Conservation (phyloP, 2,329 filamentous ascomycete genomes). For the Neonectria sp. region DNA sequence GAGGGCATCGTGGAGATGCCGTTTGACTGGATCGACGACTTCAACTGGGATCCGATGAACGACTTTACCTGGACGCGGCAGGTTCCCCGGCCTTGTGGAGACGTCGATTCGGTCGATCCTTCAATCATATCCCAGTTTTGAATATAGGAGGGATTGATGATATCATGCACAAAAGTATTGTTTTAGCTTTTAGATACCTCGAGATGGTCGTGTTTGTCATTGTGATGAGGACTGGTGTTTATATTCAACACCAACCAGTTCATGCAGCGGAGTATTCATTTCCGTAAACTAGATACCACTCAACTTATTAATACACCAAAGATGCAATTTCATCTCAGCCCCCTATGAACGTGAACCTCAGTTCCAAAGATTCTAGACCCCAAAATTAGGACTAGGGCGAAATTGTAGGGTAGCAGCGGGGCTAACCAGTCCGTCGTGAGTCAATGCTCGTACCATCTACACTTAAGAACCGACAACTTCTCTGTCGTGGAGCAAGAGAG, state of each 20-base stretch:
- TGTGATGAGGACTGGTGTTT: background rate
- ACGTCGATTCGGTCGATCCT: constrained; percentile 17
- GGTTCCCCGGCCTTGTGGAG: constrained; percentile 14
- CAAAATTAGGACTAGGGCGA: background rate
- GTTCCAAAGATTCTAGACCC: too few relatives aligned
- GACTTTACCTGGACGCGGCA: constrained; percentile 35
- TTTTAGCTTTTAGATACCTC: too few relatives aligned
- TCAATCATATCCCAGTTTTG: constrained; percentile 20
- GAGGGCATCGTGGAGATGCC: constrained; percentile 45
- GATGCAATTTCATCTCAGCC: background rate
- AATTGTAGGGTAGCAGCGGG: constrained; percentile 2
- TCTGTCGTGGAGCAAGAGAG: background rate
- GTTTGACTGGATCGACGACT: constrained; percentile 45
- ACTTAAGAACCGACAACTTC: background rate
- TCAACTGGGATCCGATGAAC: constrained; percentile 43
- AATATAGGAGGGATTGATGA: constrained; percentile 1
- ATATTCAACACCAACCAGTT: background rate
- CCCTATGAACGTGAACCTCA: background rate
- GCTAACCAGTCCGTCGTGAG: background rate
- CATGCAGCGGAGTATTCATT: background rate
- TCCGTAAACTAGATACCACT: background rate
- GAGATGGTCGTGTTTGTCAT: background rate
- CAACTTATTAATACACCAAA: background rate
- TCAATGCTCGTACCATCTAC: background rate
- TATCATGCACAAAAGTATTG: background rate